Base-by-base conservation (phyloP, 129 eudicot genomes). In the Flaveria sonorensis region DNA sequence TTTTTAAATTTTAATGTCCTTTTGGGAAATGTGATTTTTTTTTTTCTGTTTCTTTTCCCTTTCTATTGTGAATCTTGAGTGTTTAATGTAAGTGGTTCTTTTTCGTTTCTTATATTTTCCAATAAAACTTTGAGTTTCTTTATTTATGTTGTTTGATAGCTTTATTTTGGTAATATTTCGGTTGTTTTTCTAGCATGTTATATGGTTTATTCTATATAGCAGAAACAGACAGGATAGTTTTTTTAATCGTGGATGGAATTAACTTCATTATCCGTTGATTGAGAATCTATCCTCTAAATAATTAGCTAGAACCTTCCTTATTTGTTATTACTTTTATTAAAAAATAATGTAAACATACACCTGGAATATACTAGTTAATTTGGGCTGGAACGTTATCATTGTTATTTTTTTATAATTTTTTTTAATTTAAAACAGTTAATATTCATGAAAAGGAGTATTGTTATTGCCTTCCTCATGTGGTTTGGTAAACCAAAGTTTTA, bases 1-100 rank as follows among this genome's bases (percentile, higher is more conserved):
- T 52, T 63, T 30, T 79, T 71, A 79, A 36, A 36, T 36, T 36
- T 36, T 36, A 36, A 9, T 12, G 39, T 81, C n/a, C 57, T 42
- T 42, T 76, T 61, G 50, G 48, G 72, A 52, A 64, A 11, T 82
- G 76, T 56, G 16, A 18, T 52, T 77, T 62, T 13, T 18, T 70
- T 21, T 2, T n/a, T 4, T 2, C 13, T 3, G 15, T 32, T 77
- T 40, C 1, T n/a, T 77, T 61, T 63, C 18, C 1, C 18, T 72
- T 45, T 71, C 28, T 15, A 43, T 72, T 72, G 75, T 69, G 82
- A 80, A 80, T 80, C 75, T 66, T 18, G 75, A 73, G 75, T 56
- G 76, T 74, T 67, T 59, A 70, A 74, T 67, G 79, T 45, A 73
- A 55, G 75, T 73, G 75, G 52, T 66, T 20, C n/a, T 72, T 73